A percentile compares a stretch with the other conserved stretches of the same genome.
These are phyloP conservation scores for Mucor indicus DNA, from an alignment of 371 early-diverging fungal species.

Conservation along the genomic window DNA sequence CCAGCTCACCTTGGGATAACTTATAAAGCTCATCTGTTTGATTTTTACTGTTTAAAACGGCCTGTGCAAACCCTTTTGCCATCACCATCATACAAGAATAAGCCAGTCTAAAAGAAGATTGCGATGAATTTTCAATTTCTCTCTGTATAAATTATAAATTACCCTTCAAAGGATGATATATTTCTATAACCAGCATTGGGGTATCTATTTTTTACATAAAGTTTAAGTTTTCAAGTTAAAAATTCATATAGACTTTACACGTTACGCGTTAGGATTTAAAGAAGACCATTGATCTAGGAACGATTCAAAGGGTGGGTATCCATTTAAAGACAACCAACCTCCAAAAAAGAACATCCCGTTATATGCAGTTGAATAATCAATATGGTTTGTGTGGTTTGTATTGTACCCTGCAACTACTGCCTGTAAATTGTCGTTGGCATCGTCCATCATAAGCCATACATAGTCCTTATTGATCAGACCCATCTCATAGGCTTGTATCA, in stretches of 20 bases:
- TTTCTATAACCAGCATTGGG: slow-evolving; percentile 55
- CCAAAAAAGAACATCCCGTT: slow-evolving; percentile 58
- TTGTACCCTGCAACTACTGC: slow-evolving; percentile 22
- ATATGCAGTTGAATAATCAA: slow-evolving; percentile 30
- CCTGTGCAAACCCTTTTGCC: slow-evolving; percentile 44
- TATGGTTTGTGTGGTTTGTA: slow-evolving; percentile 13
- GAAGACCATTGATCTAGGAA: slow-evolving; percentile 52
- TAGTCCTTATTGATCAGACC: slow-evolving; percentile 37
- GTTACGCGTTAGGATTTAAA: slow-evolving; percentile 45
- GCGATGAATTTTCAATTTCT: no score
- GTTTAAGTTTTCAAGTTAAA: not conserved
- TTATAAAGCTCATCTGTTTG: slow-evolving; percentile 33
- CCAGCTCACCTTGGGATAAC: slow-evolving; percentile 39
- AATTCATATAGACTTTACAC: no score
- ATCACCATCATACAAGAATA: slow-evolving; percentile 63
- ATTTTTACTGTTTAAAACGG: slow-evolving; percentile 37
- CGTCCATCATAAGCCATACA: slow-evolving; percentile 55
- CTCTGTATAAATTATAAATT: no score
- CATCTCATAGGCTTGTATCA: slow-evolving; percentile 34
- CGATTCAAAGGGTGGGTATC: slow-evolving; percentile 51
- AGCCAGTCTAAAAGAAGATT: slow-evolving; percentile 38
- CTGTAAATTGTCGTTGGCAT: slow-evolving; percentile 31
- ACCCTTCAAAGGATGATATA: slow-evolving; percentile 61
- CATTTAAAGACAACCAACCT: slow-evolving; percentile 49
- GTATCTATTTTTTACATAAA: slow-evolving; percentile 37